These are phyloP conservation scores for Yamadazyma takamatsuzukensis DNA, from an alignment of 805 yeast genomes.

Conservation along the genomic window DNA sequence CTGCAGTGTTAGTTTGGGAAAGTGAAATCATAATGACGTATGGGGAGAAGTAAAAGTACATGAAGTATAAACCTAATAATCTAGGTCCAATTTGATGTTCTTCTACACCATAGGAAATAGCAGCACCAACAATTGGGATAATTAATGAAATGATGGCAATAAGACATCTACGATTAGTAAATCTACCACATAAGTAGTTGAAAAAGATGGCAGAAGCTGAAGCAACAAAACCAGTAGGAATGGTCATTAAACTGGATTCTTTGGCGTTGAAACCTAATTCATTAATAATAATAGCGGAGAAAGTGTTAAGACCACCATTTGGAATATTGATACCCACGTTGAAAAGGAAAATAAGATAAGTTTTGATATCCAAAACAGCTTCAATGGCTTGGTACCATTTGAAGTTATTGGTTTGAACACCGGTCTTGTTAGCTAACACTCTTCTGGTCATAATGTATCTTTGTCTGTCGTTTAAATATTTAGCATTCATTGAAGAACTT, in stretches of 20 bases:
- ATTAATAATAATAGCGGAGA: conserved; percentile 25
- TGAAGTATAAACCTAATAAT: conserved; percentile 24
- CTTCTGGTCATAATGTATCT: conserved; percentile 13
- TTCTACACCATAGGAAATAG: conserved; percentile 15
- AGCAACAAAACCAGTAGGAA: conserved; percentile 29
- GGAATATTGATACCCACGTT: conserved; percentile 25
- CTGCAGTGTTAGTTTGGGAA: conserved; percentile 27
- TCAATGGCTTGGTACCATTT: conserved; percentile 19
- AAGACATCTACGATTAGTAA: conserved; percentile 14
- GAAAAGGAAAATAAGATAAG: conserved; percentile 19
- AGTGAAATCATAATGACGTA: conserved; percentile 26
- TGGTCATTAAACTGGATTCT: conserved; percentile 20
- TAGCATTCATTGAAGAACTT: conserved; percentile 16
- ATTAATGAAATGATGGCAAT: conserved; percentile 9
- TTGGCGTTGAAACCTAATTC: conserved; percentile 20
- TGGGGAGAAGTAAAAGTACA: conserved; percentile 29
- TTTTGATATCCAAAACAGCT: conserved; percentile 16
- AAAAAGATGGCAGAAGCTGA: conserved; percentile 24
- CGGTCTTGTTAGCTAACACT: conserved; percentile 14
- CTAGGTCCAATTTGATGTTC: conserved; percentile 17
- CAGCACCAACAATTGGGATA: conserved; percentile 19
- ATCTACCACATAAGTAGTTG: conserved; percentile 28
- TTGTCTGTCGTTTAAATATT: conserved; percentile 15
- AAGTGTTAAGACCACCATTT: conserved; percentile 28
- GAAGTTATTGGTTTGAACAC: conserved; percentile 15